Percentiles rank a stretch among this genome's conserved stretches.
Evolutionary conservation across 1,284 basidiomycete species (phyloP).

Genomic region (Leccinum subrobustum): DNA sequence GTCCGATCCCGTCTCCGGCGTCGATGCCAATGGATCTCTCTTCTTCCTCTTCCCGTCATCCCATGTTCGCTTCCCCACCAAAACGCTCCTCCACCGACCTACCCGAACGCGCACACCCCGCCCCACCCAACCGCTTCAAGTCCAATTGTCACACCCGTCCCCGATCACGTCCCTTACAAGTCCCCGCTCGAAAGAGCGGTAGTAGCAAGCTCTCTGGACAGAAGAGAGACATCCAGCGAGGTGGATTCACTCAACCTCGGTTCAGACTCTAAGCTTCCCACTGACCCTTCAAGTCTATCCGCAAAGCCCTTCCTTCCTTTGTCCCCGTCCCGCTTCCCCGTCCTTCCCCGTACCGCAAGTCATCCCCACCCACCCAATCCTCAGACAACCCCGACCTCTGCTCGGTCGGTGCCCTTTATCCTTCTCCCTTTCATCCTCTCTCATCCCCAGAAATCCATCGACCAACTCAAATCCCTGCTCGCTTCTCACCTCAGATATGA

Average conservation of each 20-base stretch:
- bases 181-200: constrained; percentile 7
- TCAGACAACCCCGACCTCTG: constrained; percentile 17
- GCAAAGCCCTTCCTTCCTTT: background rate
- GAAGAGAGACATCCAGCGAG: constrained; percentile 26
- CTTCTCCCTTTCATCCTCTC: background rate
- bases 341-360: background rate
- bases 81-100: constrained; percentile 49
- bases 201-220: constrained; percentile 8
- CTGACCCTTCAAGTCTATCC: constrained; percentile 20
- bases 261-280: background rate
- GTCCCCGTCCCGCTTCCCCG: constrained; percentile 4
- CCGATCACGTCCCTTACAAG: constrained; percentile 37
- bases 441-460: constrained; percentile 24
- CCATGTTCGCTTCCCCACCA: constrained; percentile 38
- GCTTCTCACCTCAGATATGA: constrained; percentile 12
- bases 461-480: constrained; percentile 20
- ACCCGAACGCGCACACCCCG: constrained; percentile 33
- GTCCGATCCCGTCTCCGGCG: constrained; percentile 4
- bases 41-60: constrained; percentile 22
- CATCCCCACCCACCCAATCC: constrained; percentile 9
- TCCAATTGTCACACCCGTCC: constrained; percentile 29
- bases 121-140: constrained; percentile 44
- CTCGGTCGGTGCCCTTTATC: constrained; percentile 5
- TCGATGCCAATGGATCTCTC: constrained; percentile 3
- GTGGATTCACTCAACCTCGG: constrained; percentile 27